Conservation (phyloP, 2,329 filamentous ascomycete species). For the Microcyclospora tardicrescens region DNA sequence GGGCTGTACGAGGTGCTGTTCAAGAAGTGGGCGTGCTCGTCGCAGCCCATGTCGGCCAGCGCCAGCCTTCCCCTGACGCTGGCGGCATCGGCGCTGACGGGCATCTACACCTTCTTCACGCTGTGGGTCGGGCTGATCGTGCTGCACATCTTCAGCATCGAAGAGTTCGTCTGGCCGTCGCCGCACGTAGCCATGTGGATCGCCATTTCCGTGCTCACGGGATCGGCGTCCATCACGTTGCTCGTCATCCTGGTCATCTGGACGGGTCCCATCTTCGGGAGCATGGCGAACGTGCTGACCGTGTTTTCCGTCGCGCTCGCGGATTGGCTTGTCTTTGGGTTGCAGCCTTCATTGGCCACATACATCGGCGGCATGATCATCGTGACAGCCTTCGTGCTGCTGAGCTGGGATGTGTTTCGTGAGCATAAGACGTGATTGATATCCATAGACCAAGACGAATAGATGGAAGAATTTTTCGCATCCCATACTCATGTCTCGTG, state of each 20-base stretch:
- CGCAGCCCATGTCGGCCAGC: slow-evolving; percentile 12
- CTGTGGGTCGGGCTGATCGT: slow-evolving; percentile 18
- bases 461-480: too few relatives aligned
- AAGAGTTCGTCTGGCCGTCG: slow-evolving; percentile 17
- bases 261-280: slow-evolving; percentile 23
- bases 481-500: too few relatives aligned
- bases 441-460: not conserved
- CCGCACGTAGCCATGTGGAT: slow-evolving; percentile 16
- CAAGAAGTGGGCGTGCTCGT: slow-evolving; percentile 23
- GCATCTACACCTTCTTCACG: slow-evolving; percentile 18
- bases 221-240: slow-evolving; percentile 19
- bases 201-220: slow-evolving; percentile 17
- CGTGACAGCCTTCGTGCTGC: slow-evolving; percentile 19
- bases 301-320: slow-evolving; percentile 22
- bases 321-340: slow-evolving; percentile 22
- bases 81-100: slow-evolving; percentile 19
- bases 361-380: slow-evolving; percentile 20
- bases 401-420: slow-evolving; percentile 18
- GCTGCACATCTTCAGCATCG: slow-evolving; percentile 18
- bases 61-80: slow-evolving; percentile 19
- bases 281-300: slow-evolving; percentile 22
- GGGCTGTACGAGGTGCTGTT: slow-evolving; percentile 24
- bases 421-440: slow-evolving; percentile 8
- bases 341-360: slow-evolving; percentile 17
- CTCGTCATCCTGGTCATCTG: slow-evolving; percentile 21